Evolutionary conservation across 805 yeast species (phyloP).

Genomic region (Cyberlindnera xylosilytica): DNA sequence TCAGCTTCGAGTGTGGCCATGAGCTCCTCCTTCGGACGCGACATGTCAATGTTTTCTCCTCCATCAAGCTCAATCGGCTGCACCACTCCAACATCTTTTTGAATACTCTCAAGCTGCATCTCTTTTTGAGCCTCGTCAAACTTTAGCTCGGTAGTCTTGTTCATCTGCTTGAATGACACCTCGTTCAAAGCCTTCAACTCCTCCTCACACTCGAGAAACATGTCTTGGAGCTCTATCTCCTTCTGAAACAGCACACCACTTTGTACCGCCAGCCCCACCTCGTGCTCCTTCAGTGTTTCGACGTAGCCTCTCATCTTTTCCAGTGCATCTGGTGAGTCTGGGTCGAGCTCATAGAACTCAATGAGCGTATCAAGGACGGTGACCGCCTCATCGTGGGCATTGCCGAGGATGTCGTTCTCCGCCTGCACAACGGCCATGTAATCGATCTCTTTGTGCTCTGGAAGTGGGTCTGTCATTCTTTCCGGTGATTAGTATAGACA

Average conservation of each 20-base stretch:
- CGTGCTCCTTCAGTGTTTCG: conserved; percentile 1
- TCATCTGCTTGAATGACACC: conserved; percentile 13
- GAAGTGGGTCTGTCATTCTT: neutral
- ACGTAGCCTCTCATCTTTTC: neutral
- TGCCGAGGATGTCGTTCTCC: conserved; percentile 14
- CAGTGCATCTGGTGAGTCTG: conserved; percentile 8
- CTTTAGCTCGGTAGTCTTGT: conserved; percentile 15
- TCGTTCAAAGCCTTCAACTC: conserved; percentile 12
- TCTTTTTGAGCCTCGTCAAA: conserved; percentile 19
- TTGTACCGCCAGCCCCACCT: conserved; percentile 4
- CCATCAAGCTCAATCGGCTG: conserved; percentile 17
- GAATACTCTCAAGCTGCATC: conserved; percentile 1
- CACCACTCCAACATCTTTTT: conserved; percentile 9
- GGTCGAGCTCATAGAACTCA: conserved; percentile 16
- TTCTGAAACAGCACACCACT: conserved; percentile 10
- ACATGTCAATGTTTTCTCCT: conserved; percentile 7
- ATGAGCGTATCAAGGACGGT: conserved; percentile 16
- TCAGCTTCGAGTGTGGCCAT: conserved; percentile 19
- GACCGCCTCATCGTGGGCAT: conserved; percentile 9
- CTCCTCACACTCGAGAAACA: conserved; percentile 11
- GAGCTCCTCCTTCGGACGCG: conserved; percentile 20
- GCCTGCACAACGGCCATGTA: conserved; percentile 4
- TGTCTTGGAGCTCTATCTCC: conserved; percentile 13
- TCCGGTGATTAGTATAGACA: no score
- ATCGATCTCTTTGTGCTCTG: neutral